Base-by-base conservation (phyloP, 2,329 filamentous ascomycete species). In the Venturia effusa region DNA sequence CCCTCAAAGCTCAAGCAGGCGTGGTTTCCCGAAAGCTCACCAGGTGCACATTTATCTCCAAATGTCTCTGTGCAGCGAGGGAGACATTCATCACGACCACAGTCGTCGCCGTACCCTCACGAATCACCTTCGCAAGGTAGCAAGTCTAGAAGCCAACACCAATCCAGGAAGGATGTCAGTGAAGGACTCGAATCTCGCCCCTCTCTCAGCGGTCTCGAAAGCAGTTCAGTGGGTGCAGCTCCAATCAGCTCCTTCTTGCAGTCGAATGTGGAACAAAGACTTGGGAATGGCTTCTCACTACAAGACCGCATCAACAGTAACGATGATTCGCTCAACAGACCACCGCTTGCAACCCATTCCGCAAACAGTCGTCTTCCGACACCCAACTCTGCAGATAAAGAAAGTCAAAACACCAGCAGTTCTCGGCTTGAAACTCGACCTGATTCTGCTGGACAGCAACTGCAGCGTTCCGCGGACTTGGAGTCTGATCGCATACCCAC, bases 291-390 rank as follows among this genome's bases (percentile, higher is more conserved):
- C 17, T 30, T 37, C 24, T 41, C n/a, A 15, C 34, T 17, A 13
- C 8, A 19, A 15, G 37, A 57, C 15, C 4, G 4, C 1, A 34
- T n/a, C 30, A 24, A n/a, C n/a, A 30, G 41, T 27, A 30, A 45
- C 41, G 22, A 37, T n/a, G 30, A 39, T 24, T 24, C 45, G 19
- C 48, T 59, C 24, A 4, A 30, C 32, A 11, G 22, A 13, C 43
- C 40, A 40, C 61, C 43, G 24, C 34, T 37, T 40, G 37, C 61
- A 40, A 37, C 30, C 22, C 30, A 17, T n/a, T 34, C 62, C 24
- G 62, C 62, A 59, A 64, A 60, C 34, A 22, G 30, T 17, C 62
- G 62, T 40, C 55, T 64, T 32, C 62, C 62, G n/a, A 60, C 62
- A 34, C 54, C 62, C 1, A 60, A 61, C 27, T 64, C 62, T 24